phyloP scores from a whole-genome alignment of 140 eudicot genomes.

The Anethum foeniculum region DNA sequence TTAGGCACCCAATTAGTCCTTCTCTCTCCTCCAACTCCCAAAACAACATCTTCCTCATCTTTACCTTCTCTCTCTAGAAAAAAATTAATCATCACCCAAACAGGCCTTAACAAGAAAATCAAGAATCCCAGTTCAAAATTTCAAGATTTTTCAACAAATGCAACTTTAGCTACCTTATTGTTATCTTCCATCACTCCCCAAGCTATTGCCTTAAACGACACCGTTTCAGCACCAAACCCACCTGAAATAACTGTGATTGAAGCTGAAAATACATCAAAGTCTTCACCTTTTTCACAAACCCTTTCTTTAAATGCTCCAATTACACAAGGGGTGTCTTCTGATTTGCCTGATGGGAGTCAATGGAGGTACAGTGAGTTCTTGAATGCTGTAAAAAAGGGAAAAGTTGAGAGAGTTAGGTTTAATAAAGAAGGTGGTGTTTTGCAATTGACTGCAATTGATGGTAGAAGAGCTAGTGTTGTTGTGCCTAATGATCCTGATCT shows the following conservation, averaged over 20 bases:
- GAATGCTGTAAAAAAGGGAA: constrained; percentile 92
- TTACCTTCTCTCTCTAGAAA: constrained; percentile 22
- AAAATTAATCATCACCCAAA: constrained; percentile 35
- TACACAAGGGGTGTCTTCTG: constrained; percentile 37
- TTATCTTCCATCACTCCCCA: constrained; percentile 52
- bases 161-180: constrained; percentile 60
- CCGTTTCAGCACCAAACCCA: constrained; percentile 30
- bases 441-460: constrained; percentile 80
- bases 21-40: constrained; percentile 65
- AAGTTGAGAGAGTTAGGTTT: constrained; percentile 85
- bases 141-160: constrained; percentile 31
- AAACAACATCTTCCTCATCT: constrained; percentile 35
- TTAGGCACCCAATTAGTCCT: constrained; percentile 44
- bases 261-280: constrained; percentile 20
- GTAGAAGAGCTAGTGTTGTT: constrained; percentile 61
- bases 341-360: constrained; percentile 75
- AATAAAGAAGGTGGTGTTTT: constrained; percentile 70
- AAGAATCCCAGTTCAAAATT: constrained; percentile 21
- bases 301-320: constrained; percentile 64
- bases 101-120: constrained; percentile 22
- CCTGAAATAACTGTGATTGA: constrained; percentile 29
- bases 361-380: constrained; percentile 92
- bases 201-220: constrained; percentile 57
- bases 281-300: constrained; percentile 48
- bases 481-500: constrained; percentile 92